Conservation (phyloP, 106 monocot species). For the Dendrobium huoshanense region DNA sequence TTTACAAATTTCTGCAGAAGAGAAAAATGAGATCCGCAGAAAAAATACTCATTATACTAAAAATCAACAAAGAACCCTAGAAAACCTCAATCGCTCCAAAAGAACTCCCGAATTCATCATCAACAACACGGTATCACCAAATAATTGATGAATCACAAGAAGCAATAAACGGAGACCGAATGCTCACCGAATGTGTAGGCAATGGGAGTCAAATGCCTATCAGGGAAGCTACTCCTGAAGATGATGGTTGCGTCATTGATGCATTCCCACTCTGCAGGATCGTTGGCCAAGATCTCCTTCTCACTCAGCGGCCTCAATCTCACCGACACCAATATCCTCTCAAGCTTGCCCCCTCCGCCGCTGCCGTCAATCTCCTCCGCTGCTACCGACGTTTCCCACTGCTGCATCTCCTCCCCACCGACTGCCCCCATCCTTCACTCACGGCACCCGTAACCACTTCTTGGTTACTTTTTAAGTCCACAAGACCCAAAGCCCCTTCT, state of each 20-base stretch:
- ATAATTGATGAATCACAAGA: background rate
- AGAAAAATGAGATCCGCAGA: background rate
- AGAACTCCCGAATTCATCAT: background rate
- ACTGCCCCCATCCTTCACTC: conserved; percentile 49
- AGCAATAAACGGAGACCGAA: background rate
- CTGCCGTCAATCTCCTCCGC: conserved; percentile 12
- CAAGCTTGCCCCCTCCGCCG: conserved; percentile 29
- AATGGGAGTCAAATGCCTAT: conserved; percentile 58
- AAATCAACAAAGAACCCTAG: background rate
- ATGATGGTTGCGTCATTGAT: conserved; percentile 72
- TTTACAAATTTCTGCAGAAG: background rate
- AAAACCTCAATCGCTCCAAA: background rate
- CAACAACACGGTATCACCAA: background rate
- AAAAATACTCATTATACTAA: background rate
- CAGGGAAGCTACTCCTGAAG: conserved; percentile 51
- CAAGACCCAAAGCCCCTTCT: background rate
- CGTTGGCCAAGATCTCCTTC: conserved; percentile 59
- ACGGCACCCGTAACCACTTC: background rate
- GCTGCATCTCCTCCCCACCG: conserved; percentile 47
- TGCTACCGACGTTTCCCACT: conserved; percentile 28
- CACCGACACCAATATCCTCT: conserved; percentile 91
- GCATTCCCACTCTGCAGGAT: conserved; percentile 86
- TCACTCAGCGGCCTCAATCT: conserved; percentile 81
- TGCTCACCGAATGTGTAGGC: conserved; percentile 82
- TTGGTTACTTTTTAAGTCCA: background rate